Conservation (phyloP, 352 stramenopile genomes). For the Phytopythium kandeliae region DNA sequence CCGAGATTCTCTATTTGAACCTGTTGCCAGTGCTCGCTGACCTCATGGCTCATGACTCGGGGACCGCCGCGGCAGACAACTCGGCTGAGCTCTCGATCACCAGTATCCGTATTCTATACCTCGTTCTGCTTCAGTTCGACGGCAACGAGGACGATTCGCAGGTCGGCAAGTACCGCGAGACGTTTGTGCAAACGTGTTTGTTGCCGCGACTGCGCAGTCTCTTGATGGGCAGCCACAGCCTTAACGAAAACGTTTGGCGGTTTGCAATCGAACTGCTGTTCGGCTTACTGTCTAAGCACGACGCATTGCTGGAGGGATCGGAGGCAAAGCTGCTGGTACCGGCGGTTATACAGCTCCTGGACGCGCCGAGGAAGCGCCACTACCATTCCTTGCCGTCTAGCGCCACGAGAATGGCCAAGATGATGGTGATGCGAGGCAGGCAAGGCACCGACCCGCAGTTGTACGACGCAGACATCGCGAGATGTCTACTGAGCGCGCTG, state of each 20-base stretch:
- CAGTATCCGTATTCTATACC: constrained; percentile 47
- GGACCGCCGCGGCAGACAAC: neutral
- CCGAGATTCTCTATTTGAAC: constrained; percentile 35
- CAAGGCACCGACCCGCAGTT: constrained; percentile 11
- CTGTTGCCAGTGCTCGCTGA: constrained; percentile 45
- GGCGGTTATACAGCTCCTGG: constrained; percentile 25
- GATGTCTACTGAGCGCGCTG: constrained; percentile 17
- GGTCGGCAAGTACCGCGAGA: constrained; percentile 12
- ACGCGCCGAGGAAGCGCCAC: constrained; percentile 13
- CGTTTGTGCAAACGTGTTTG: constrained; percentile 42
- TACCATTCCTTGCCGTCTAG: constrained; percentile 26
- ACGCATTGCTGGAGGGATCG: constrained; percentile 17
- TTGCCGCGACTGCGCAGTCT: constrained; percentile 31
- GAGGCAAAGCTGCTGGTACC: constrained; percentile 16
- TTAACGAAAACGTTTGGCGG: constrained; percentile 43
- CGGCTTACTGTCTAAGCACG: constrained; percentile 30
- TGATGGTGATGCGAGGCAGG: constrained; percentile 19
- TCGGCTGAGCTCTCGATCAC: constrained; percentile 23
- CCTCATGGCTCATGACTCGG: constrained; percentile 8
- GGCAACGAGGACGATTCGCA: constrained; percentile 13
- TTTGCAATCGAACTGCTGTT: constrained; percentile 45
- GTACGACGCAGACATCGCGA: constrained; percentile 24
- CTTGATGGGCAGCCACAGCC: constrained; percentile 3
- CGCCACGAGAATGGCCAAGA: constrained; percentile 26
- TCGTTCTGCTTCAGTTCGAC: constrained; percentile 45